Evolutionary conservation across 768 basidiomycete species (phyloP).

Genomic region (Galerina marginata): DNA sequence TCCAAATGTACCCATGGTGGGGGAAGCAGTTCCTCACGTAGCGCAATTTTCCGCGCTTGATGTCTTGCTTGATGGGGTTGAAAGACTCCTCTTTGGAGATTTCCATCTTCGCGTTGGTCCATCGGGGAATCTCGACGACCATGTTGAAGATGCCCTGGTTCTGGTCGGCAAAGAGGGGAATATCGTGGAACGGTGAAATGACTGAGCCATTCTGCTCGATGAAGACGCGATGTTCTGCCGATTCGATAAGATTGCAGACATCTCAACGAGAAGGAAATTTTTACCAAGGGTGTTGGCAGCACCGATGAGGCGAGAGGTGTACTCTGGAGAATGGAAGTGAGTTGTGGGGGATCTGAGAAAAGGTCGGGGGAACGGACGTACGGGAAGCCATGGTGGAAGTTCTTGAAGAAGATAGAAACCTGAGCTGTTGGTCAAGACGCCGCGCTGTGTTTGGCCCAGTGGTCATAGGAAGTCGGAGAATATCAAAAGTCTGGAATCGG

Average conservation of each 20-base stretch:
- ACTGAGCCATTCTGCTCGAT: slow-evolving; percentile 89
- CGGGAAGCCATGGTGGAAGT: slow-evolving; percentile 57
- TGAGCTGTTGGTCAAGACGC: slow-evolving; percentile 69
- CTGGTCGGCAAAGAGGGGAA: slow-evolving; percentile 97
- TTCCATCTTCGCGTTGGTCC: slow-evolving; percentile 99
- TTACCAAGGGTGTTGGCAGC: slow-evolving; percentile 94
- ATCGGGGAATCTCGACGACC: slow-evolving; percentile 97
- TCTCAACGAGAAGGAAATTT: slow-evolving; percentile 24
- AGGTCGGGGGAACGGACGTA: slow-evolving; percentile 38
- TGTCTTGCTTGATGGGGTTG: slow-evolving; percentile 99
- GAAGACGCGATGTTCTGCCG: slow-evolving; percentile 91
- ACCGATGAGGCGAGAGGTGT: slow-evolving; percentile 78
- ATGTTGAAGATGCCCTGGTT: slow-evolving; percentile 97
- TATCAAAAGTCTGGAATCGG: slow-evolving; percentile 15
- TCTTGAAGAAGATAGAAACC: slow-evolving; percentile 53
- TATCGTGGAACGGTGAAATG: slow-evolving; percentile 91
- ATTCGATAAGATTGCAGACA: slow-evolving; percentile 26
- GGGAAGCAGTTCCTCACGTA: slow-evolving; percentile 99
- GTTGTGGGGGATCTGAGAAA: slow-evolving; percentile 12
- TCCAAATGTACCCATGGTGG: slow-evolving; percentile 99
- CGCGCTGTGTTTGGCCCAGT: slow-evolving; percentile 46
- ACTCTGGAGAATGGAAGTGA: slow-evolving; percentile 48
- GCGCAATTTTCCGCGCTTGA: slow-evolving; percentile 94
- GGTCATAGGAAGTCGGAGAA: slow-evolving; percentile 37
- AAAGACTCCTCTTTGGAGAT: slow-evolving; percentile 98